Evolutionary conservation across 2,329 filamentous ascomycete genomes (phyloP).

Genomic region (Gliomastix tumulicola): DNA sequence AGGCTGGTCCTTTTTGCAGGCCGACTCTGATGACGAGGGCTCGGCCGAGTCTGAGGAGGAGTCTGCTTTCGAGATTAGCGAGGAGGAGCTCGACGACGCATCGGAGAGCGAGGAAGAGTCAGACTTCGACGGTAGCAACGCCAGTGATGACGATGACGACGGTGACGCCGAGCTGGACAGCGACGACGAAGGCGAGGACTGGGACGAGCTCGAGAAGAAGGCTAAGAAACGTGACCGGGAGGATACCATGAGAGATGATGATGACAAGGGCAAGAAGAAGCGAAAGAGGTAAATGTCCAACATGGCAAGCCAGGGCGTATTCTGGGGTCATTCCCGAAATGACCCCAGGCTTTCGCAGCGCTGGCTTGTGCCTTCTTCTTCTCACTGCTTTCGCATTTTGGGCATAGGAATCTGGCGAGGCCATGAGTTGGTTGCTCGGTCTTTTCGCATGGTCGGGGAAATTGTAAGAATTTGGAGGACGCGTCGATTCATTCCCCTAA

Average conservation of each 20-base stretch:
- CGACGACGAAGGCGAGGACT: slow-evolving; percentile 79
- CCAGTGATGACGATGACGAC: slow-evolving; percentile 75
- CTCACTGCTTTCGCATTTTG: too few relatives aligned
- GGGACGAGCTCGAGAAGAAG: slow-evolving; percentile 92
- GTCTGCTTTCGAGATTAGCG: slow-evolving; percentile 84
- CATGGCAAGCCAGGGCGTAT: too few relatives aligned
- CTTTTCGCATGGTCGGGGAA: too few relatives aligned
- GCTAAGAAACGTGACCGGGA: slow-evolving; percentile 80
- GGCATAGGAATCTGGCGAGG: too few relatives aligned
- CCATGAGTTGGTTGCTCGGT: too few relatives aligned
- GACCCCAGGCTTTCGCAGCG: too few relatives aligned
- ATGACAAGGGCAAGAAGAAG: slow-evolving; percentile 61
- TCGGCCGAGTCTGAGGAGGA: slow-evolving; percentile 82
- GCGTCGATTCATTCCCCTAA: too few relatives aligned
- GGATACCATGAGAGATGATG: slow-evolving; percentile 42
- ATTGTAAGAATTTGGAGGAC: too few relatives aligned
- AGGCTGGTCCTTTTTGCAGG: slow-evolving; percentile 87
- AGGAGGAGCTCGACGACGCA: slow-evolving; percentile 77
- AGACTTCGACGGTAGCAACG: slow-evolving; percentile 81
- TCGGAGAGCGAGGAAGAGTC: slow-evolving; percentile 79
- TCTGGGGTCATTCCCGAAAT: too few relatives aligned
- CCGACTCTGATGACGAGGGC: slow-evolving; percentile 81
- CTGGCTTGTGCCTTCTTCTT: too few relatives aligned
- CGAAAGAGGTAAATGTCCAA: slow-evolving; percentile 21
- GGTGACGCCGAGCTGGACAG: slow-evolving; percentile 50